phyloP scores from a whole-genome alignment of 176 grass and related monocot genomes.

The Canna indica region DNA sequence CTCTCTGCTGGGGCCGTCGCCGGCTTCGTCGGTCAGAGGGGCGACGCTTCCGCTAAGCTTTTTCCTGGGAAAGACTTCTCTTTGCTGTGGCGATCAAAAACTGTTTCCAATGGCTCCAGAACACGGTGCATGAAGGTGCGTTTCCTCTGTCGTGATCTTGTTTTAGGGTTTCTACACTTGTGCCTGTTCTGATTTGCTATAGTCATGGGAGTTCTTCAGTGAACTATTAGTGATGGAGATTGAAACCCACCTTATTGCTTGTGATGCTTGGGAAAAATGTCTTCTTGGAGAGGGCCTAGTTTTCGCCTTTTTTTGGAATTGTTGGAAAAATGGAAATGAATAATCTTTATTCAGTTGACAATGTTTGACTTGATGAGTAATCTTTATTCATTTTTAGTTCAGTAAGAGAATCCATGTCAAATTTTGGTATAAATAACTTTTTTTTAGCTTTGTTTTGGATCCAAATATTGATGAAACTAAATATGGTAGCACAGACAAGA shows the following conservation, averaged over 20 bases:
- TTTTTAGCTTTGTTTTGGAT: too few species aligned
- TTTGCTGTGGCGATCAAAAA: not conserved
- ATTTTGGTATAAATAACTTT: too few species aligned
- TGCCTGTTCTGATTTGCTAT: not conserved
- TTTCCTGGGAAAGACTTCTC: not conserved
- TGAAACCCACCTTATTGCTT: not conserved
- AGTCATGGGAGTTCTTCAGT: not conserved
- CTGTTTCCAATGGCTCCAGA: constrained; percentile 8
- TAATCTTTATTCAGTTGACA: too few species aligned
- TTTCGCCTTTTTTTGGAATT: too few species aligned
- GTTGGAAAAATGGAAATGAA: too few species aligned
- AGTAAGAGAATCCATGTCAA: too few species aligned
- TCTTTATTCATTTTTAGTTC: too few species aligned
- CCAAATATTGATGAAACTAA: not conserved
- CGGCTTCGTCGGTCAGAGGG: not conserved
- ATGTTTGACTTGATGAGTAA: too few species aligned
- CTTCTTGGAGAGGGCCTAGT: not conserved
- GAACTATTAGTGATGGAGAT: not conserved
- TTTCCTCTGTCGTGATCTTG: not conserved
- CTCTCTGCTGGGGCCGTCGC: not conserved
- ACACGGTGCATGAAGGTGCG: constrained; percentile 5
- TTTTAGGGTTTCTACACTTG: not conserved
- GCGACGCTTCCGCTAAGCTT: not conserved
- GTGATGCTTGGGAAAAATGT: not conserved
- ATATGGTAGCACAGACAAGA: not conserved